Evolutionary conservation across 1,284 basidiomycete species (phyloP), one percentile per base, ranked within the genome.

Genomic region (Malassezia slooffiae): DNA sequence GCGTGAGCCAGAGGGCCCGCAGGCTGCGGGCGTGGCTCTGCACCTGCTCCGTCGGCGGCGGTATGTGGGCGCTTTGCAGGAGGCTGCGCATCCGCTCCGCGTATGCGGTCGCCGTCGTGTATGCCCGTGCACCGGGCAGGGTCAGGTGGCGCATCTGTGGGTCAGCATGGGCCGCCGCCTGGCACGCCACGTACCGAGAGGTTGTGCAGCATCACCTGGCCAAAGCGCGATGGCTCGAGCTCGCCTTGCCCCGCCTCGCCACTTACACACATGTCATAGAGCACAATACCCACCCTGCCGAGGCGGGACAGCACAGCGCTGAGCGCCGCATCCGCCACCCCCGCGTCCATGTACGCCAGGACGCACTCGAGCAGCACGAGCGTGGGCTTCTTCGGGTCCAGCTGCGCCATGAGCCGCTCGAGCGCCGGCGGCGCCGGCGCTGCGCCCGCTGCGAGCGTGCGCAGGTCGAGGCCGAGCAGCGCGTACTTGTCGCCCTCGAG

Each of bases 361-460:
- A 69, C 62, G 26, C 66, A 69, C 38, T 69, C 66, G n/a, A 57
- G 60, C 5, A 69, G 41, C n/a, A 69, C 17, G 16, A 69, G 44
- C 9, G 64, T 69, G 0, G 60, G 61, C 3, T 47, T 33, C 0
- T 27, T 20, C 3, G 47, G 30, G 15, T 55, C 41, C 12, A 66
- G 34, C 1, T 16, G 24, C 3, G 47, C 34, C n/a, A 53, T 38
- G 11, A 62, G 11, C 1, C 32, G 2, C 1, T 23, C 24, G 21
- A 26, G 13, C 16, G 16, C 16, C 19, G 2, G 8, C 8, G 12
- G 11, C n/a, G 19, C 8, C 13, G 16, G n/a, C 15, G 20, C 16
- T 7, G 32, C 24, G 15, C 20, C 16, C 13, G 22, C 5, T 1
- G 12, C 17, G 3, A 43, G 34, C 15, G 24, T 30, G 2, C 49